phyloP scores from a whole-genome alignment of 2,329 filamentous ascomycete species.

The Monilinia fructigena region DNA sequence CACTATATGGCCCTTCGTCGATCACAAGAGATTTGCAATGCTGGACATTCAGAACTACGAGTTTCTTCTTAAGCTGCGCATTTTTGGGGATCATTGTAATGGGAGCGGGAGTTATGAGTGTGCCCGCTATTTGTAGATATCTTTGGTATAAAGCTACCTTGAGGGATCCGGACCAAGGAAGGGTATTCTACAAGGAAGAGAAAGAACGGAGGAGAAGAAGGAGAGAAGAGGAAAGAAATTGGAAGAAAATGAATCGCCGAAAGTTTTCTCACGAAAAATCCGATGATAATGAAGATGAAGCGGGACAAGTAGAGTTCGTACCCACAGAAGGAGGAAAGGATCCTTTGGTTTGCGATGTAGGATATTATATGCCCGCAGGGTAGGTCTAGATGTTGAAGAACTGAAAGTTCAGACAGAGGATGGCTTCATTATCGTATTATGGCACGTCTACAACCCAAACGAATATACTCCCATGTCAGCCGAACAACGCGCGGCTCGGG shows the following conservation, averaged over 20 bases:
- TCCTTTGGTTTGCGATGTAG: slow-evolving; percentile 72
- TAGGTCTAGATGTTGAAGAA: slow-evolving; percentile 81
- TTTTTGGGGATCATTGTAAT: slow-evolving; percentile 77
- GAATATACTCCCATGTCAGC: slow-evolving; percentile 59
- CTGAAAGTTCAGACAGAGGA: slow-evolving; percentile 90
- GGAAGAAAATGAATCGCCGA: slow-evolving; percentile 51
- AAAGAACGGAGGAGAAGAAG: slow-evolving; percentile 56
- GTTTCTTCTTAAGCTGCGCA: slow-evolving; percentile 72
- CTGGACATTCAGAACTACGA: slow-evolving; percentile 61
- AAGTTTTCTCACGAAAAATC: slow-evolving; percentile 39
- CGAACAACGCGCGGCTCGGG: slow-evolving; percentile 52
- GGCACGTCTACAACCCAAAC: slow-evolving; percentile 83
- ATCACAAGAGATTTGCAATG: slow-evolving; percentile 64
- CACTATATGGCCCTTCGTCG: slow-evolving; percentile 75
- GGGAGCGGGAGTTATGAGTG: slow-evolving; percentile 68
- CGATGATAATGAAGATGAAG: slow-evolving; percentile 45
- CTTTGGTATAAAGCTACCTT: slow-evolving; percentile 56
- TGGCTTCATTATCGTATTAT: slow-evolving; percentile 84
- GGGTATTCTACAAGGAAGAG: slow-evolving; percentile 76
- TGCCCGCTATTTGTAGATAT: slow-evolving; percentile 52
- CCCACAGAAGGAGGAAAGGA: slow-evolving; percentile 81
- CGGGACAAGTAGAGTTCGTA: slow-evolving; percentile 51
- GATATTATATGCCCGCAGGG: slow-evolving; percentile 88
- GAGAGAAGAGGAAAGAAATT: slow-evolving; percentile 58
- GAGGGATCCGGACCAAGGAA: slow-evolving; percentile 55